Percentiles rank a stretch among this genome's conserved stretches.
Conservation (phyloP, 371 early-diverging fungal species). For the Mucor irregularis region DNA sequence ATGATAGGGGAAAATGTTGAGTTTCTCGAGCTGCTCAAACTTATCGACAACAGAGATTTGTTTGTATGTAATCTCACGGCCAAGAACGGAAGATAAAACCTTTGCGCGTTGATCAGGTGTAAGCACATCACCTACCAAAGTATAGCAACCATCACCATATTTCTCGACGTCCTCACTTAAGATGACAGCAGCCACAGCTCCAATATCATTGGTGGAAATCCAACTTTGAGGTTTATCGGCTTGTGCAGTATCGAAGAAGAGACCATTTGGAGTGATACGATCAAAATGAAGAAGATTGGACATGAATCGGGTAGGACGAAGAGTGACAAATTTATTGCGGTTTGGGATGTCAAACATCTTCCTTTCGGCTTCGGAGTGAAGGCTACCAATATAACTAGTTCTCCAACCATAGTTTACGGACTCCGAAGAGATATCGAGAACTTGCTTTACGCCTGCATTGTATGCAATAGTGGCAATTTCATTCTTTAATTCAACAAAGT, state of each 20-base stretch:
- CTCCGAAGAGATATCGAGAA: constrained; percentile 32
- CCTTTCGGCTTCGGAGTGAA: constrained; percentile 28
- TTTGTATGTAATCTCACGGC: too few relatives aligned
- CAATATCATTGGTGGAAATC: constrained; percentile 30
- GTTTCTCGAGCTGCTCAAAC: too few relatives aligned
- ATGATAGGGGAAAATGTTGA: too few relatives aligned
- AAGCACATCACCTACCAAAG: constrained; percentile 3
- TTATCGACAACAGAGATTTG: too few relatives aligned
- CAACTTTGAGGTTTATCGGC: constrained; percentile 3
- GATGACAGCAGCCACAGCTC: constrained; percentile 25
- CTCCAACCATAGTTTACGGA: constrained; percentile 23
- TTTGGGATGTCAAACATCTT: constrained; percentile 23
- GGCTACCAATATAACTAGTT: constrained; percentile 1
- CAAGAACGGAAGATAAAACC: constrained; percentile 4
- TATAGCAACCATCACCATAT: constrained; percentile 21
- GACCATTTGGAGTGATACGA: neutral
- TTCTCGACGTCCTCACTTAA: constrained; percentile 20
- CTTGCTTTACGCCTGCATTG: constrained; percentile 34
- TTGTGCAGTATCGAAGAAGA: constrained; percentile 2
- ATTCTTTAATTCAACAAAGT: constrained; percentile 8
- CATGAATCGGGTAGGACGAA: constrained; percentile 39
- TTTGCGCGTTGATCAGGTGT: constrained; percentile 11
- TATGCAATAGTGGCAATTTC: constrained; percentile 20
- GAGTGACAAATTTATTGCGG: constrained; percentile 24
- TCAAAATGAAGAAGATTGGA: constrained; percentile 19